Evolutionary conservation across 106 monocot species (phyloP).

Genomic region (Dendrobium huoshanense): DNA sequence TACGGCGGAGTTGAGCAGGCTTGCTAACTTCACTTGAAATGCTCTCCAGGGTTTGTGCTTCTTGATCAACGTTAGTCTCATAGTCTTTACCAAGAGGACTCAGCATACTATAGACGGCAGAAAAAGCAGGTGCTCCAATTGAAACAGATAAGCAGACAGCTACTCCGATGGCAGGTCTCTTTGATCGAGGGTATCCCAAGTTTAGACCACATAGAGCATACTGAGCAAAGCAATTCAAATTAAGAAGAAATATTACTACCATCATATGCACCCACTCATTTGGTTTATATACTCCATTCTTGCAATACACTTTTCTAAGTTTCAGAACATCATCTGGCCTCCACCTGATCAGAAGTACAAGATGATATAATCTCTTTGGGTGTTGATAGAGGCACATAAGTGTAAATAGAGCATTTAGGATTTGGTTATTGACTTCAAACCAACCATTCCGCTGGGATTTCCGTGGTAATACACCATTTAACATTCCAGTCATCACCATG

Average conservation of each 20-base stretch:
- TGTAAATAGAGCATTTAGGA: constrained; percentile 78
- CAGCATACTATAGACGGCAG: constrained; percentile 64
- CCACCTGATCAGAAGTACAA: constrained; percentile 64
- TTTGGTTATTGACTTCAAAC: constrained; percentile 92
- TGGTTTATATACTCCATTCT: constrained; percentile 71
- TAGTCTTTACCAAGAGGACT: constrained; percentile 79
- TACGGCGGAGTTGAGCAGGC: constrained; percentile 7
- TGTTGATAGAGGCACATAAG: constrained; percentile 90
- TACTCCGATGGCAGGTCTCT: constrained; percentile 62
- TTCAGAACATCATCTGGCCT: constrained; percentile 37
- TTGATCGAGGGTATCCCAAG: constrained; percentile 53
- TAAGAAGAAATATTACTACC: constrained; percentile 63
- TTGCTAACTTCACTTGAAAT: neutral
- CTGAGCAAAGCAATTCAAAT: constrained; percentile 79
- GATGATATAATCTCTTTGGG: constrained; percentile 53
- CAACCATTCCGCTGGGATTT: constrained; percentile 66
- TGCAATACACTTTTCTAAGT: constrained; percentile 72
- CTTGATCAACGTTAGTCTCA: constrained; percentile 34
- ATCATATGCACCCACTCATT: constrained; percentile 84
- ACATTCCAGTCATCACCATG: constrained; percentile 82
- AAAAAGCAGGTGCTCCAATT: constrained; percentile 51
- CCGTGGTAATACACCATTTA: constrained; percentile 49
- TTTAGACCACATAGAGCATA: constrained; percentile 79
- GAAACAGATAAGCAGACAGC: constrained; percentile 55
- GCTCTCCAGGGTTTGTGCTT: constrained; percentile 20